Evolutionary conservation across 495 filamentous ascomycete species (phyloP), one percentile per base, ranked within the genome.

Genomic region (Aspergillus campestris): DNA sequence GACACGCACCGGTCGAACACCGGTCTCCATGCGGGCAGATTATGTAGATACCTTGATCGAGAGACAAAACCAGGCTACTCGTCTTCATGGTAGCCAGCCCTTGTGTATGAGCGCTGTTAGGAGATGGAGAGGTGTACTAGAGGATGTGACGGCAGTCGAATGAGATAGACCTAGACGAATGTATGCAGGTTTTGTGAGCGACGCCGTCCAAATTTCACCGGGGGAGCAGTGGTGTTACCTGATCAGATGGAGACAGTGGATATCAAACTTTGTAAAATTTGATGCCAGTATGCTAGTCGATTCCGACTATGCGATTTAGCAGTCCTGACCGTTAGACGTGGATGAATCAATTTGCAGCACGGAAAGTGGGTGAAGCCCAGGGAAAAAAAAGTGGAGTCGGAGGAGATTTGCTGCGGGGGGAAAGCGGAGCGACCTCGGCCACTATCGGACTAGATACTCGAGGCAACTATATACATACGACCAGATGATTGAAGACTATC

Each of bases 1-100:
- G 45, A 45, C 42, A 46, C 42, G 39, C 44, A 46, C 49, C 45
- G 51, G 56, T 49, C 66, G 69, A 69, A 72, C 70, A 73, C 68
- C 70, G 70, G 70, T 72, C 67, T 67, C 59, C 64, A 72, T 67
- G 70, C 67, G 64, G 58, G 53, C 49, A 53, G 43, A 44, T 63
- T 66, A 61, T 57, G 57, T 62, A 63, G 62, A 60, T 73, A 72
- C 70, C 70, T 72, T 73, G 70, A 73, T 72, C 67, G 50, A 50
- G 46, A 55, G 65, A 70, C 49, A 68, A 64, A 61, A 54, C 64
- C 62, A 60, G 41, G 47, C 64, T 65, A 71, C 67, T 70, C 45
- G 63, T 61, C 54, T 62, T 70, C 65, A 66, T 67, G 61, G 51
- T 69, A 55, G 55, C 58, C 53, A 51, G 57, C 44, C 45, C 40